Evolutionary conservation across 495 filamentous ascomycete genomes (phyloP).

Genomic region (Hypoxylon perforatum): DNA sequence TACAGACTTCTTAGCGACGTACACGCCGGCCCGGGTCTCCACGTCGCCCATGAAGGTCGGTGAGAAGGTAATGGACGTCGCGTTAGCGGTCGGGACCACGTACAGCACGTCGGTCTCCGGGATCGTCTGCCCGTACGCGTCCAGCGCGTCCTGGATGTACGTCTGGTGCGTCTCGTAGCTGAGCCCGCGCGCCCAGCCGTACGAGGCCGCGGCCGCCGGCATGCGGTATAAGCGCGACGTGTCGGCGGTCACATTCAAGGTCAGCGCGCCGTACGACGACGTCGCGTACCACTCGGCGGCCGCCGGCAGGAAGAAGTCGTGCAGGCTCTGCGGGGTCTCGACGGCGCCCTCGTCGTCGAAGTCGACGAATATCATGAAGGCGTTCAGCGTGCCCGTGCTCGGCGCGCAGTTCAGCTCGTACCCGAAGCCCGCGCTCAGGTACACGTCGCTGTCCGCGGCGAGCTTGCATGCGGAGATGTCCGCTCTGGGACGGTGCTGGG

Average conservation of each 20-base stretch:
- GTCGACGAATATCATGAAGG: slow-evolving; percentile 51
- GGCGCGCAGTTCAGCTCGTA: slow-evolving; percentile 46
- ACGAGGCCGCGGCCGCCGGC: slow-evolving; percentile 33
- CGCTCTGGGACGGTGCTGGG: slow-evolving; percentile 13
- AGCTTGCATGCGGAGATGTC: slow-evolving; percentile 42
- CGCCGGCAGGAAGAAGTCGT: slow-evolving; percentile 46
- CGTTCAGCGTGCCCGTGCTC: slow-evolving; percentile 43
- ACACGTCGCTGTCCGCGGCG: slow-evolving; percentile 30
- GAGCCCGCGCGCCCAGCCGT: slow-evolving; percentile 43
- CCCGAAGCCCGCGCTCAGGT: slow-evolving; percentile 44
- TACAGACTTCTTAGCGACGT: slow-evolving; percentile 41
- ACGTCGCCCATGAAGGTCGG: slow-evolving; percentile 47
- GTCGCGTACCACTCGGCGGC: slow-evolving; percentile 46
- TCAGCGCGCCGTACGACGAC: slow-evolving; percentile 44
- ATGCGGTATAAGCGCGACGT: slow-evolving; percentile 48
- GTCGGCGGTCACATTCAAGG: slow-evolving; percentile 42
- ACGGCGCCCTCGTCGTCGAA: slow-evolving; percentile 38
- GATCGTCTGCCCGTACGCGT: slow-evolving; percentile 36
- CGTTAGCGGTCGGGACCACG: slow-evolving; percentile 43
- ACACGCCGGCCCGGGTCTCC: slow-evolving; percentile 34
- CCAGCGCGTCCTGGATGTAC: slow-evolving; percentile 48
- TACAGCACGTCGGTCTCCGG: slow-evolving; percentile 44
- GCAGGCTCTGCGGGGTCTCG: slow-evolving; percentile 40
- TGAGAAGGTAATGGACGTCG: slow-evolving; percentile 40
- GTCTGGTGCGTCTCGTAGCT: slow-evolving; percentile 34